Evolutionary conservation across 257 asterid species (phyloP), one percentile per base, ranked within the genome.

Genomic region (Gentiana macrophylla): DNA sequence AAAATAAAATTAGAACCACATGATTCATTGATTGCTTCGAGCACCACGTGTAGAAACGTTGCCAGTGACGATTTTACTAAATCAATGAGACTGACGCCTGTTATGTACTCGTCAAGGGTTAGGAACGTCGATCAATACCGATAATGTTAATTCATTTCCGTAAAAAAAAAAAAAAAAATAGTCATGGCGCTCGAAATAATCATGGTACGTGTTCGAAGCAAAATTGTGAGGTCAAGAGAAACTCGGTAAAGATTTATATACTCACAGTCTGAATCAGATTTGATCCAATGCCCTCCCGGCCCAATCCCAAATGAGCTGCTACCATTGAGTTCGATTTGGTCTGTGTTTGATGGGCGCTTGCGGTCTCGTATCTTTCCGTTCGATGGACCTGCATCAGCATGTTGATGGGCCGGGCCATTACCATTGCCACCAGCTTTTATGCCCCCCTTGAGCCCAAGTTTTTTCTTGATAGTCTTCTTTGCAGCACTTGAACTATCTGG

Each of bases 241-340:
- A 34, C 49, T 9, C 4, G 8, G 11, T 12, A 12, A 3, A 13
- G 35, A 32, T 50, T 4, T 56, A 54, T 53, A 24, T 56, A 84
- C 98, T 82, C 83, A 91, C 98, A 91, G 75, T 91, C 86, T 68
- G 89, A 82, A 67, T 91, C 98, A 38, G 90, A 79, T 70, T 87
- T 91, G 74, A 82, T 83, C 98, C 98, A 91, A 63, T 79, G 76
- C 73, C 83, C 96, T 13, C 70, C 64, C 35, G 77, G 80, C 63
- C 74, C 91, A 50, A 67, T 82, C 63, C 76, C 94, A 50, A 67
- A 50, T 15, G 69, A 32, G 51, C 75, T 79, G 32, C 66, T 66
- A 6, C 50, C 63, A 63, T 53, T 64, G 58, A 74, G 53, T 24
- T 76, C 61, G 57, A 54, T 66, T 49, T 74, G 82, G 50, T 67